Evolutionary conservation across 148 eudicot genomes (phyloP).

Genomic region (Chenopodium quinoa): DNA sequence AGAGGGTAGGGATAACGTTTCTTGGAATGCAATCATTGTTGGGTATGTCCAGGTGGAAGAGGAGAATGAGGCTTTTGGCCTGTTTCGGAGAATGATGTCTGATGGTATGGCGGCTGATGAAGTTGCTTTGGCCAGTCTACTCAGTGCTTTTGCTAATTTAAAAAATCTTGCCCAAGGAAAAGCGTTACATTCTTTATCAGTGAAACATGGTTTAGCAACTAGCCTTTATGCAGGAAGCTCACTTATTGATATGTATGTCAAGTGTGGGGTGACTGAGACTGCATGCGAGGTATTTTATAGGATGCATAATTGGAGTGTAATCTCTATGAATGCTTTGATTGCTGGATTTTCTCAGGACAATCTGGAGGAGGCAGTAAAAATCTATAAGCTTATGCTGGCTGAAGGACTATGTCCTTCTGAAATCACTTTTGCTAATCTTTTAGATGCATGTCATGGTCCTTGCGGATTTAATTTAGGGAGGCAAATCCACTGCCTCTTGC

Average conservation of each 20-base stretch:
- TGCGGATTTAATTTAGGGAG: constrained; percentile 47
- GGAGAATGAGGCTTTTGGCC: constrained; percentile 64
- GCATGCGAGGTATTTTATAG: constrained; percentile 55
- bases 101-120: constrained; percentile 69
- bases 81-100: constrained; percentile 65
- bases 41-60: constrained; percentile 75
- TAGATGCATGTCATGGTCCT: constrained; percentile 57
- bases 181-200: constrained; percentile 61
- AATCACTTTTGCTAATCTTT: constrained; percentile 73
- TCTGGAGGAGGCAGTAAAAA: constrained; percentile 47
- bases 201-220: constrained; percentile 64
- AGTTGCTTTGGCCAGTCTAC: constrained; percentile 76
- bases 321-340: constrained; percentile 72
- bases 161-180: constrained; percentile 48
- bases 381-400: constrained; percentile 51
- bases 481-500: constrained; percentile 64
- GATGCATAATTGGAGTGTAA: constrained; percentile 63
- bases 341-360: constrained; percentile 58
- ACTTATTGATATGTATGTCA: constrained; percentile 90
- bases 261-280: constrained; percentile 54
- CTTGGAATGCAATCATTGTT: constrained; percentile 94
- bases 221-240: constrained; percentile 83
- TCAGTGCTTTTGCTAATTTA: constrained; percentile 70
- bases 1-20: constrained; percentile 61
- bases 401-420: constrained; percentile 67